phyloP scores from a whole-genome alignment of 2,329 filamentous ascomycete species.

The Monosporascus cannonballus region DNA sequence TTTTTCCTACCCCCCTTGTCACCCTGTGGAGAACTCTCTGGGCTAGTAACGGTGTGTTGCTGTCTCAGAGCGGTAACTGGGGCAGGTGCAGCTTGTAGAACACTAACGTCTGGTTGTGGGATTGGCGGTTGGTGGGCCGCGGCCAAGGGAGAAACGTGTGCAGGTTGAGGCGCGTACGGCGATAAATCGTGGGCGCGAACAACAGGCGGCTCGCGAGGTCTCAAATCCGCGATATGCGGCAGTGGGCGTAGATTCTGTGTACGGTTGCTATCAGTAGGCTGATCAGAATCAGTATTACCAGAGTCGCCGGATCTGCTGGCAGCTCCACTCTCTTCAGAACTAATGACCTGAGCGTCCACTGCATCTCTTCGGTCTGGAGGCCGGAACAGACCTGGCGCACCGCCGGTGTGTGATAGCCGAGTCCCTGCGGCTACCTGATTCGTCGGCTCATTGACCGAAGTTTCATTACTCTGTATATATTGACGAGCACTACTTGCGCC shows the following conservation, averaged over 20 bases:
- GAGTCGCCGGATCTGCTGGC: conserved; percentile 37
- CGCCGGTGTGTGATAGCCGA: conserved; percentile 5
- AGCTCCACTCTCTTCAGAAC: conserved; percentile 33
- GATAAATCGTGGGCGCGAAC: conserved; percentile 69
- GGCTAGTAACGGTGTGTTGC: conserved; percentile 45
- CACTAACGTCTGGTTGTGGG: conserved; percentile 22
- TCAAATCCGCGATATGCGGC: conserved; percentile 32
- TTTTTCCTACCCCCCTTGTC: conserved; percentile 43
- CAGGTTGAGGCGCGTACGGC: conserved; percentile 69
- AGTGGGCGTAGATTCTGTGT: conserved; percentile 28
- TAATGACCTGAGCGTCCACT: conserved; percentile 23
- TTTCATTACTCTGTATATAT: conserved; percentile 5
- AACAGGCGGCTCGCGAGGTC: conserved; percentile 50
- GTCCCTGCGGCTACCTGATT: conserved; percentile 7
- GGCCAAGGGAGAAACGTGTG: conserved; percentile 58
- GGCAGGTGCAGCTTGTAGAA: conserved; percentile 38
- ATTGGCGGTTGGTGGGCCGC: conserved; percentile 32
- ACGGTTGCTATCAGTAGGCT: conserved; percentile 28
- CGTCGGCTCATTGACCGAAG: conserved; percentile 1
- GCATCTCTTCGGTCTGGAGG: conserved; percentile 13
- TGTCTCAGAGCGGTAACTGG: conserved; percentile 54
- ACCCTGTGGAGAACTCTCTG: conserved; percentile 54
- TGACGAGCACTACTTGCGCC: conserved; percentile 12
- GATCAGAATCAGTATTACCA: conserved; percentile 29
- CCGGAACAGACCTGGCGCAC: conserved; percentile 3